A percentile compares a stretch with the other conserved stretches of the same genome.
Conservation (phyloP, 2,329 filamentous ascomycete species). For the Rhytidhysteron rufulum region DNA sequence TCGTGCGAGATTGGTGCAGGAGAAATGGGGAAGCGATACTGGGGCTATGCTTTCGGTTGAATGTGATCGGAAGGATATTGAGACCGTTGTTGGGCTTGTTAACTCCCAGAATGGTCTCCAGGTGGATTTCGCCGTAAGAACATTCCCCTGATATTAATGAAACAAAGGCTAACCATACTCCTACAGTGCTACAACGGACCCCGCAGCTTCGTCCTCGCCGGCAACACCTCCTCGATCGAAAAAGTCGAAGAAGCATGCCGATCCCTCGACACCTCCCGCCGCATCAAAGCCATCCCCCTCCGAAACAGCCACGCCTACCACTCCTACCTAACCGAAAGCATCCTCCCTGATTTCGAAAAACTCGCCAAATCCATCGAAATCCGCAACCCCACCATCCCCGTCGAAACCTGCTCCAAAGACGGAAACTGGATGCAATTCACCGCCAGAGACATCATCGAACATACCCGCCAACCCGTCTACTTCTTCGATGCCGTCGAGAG, state of each 20-base stretch:
- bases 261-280: not conserved
- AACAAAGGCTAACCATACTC: no score
- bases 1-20: conserved; percentile 1
- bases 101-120: no score
- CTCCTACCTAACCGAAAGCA: not conserved
- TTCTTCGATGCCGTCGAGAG: conserved; percentile 8
- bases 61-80: not conserved
- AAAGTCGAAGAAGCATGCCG: conserved; percentile 8
- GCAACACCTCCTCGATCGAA: conserved; percentile 28
- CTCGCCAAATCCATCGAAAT: not conserved
- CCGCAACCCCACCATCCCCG: not conserved
- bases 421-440: no score
- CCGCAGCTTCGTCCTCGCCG: conserved; percentile 39
- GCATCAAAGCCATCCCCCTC: no score
- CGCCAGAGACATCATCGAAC: no score
- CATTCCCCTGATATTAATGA: no score
- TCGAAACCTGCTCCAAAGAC: no score
- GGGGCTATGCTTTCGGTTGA: conserved; percentile 3
- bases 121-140: no score
- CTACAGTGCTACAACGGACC: conserved; percentile 49
- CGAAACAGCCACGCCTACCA: not conserved
- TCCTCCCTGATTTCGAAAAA: not conserved
- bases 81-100: conserved; percentile 34
- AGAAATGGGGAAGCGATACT: not conserved
- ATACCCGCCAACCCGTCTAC: conserved; percentile 14